Percentiles rank a stretch among this genome's conserved stretches.
These are phyloP conservation scores for Daedalea quercina DNA, from an alignment of 768 basidiomycete genomes.

Conservation along the genomic window DNA sequence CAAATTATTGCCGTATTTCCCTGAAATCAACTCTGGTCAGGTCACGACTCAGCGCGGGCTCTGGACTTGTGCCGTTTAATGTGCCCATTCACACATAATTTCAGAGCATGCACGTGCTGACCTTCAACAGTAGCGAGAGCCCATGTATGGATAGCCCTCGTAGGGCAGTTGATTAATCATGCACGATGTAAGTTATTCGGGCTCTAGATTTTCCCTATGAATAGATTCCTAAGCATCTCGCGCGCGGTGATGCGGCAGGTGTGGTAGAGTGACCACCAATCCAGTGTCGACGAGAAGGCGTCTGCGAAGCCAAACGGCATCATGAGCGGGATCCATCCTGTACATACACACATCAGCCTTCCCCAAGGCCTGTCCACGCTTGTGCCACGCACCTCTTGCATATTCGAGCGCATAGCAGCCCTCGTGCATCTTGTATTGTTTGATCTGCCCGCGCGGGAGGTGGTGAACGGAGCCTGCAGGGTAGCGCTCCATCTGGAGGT, in stretches of 20 bases:
- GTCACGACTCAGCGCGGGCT: too few species aligned
- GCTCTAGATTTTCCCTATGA: slow-evolving; percentile 76
- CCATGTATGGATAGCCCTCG: too few species aligned
- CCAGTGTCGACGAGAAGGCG: slow-evolving; percentile 80
- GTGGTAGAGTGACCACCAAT: slow-evolving; percentile 73
- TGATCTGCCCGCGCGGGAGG: slow-evolving; percentile 74
- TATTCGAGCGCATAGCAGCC: slow-evolving; percentile 96
- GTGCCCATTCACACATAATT: too few species aligned
- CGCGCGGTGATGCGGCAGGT: slow-evolving; percentile 73
- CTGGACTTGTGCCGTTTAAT: too few species aligned
- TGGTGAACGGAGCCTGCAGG: slow-evolving; percentile 78
- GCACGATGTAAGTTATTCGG: too few species aligned
- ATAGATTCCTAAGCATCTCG: slow-evolving; percentile 77
- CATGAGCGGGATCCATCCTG: slow-evolving; percentile 98
- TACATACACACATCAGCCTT: not conserved
- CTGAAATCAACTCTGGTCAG: too few species aligned
- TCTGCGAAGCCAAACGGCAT: slow-evolving; percentile 92
- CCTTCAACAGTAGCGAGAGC: too few species aligned
- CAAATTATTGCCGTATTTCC: too few species aligned
- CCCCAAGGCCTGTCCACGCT: not conserved
- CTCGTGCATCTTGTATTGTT: slow-evolving; percentile 98
- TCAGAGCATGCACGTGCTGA: too few species aligned
- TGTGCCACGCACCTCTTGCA: slow-evolving; percentile 61
- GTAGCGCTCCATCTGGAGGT: slow-evolving; percentile 82
- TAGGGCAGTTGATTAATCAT: too few species aligned